Evolutionary conservation across 176 grass and related monocot species (phyloP), one percentile per base, ranked within the genome.

Genomic region (Musa schizocarpa): DNA sequence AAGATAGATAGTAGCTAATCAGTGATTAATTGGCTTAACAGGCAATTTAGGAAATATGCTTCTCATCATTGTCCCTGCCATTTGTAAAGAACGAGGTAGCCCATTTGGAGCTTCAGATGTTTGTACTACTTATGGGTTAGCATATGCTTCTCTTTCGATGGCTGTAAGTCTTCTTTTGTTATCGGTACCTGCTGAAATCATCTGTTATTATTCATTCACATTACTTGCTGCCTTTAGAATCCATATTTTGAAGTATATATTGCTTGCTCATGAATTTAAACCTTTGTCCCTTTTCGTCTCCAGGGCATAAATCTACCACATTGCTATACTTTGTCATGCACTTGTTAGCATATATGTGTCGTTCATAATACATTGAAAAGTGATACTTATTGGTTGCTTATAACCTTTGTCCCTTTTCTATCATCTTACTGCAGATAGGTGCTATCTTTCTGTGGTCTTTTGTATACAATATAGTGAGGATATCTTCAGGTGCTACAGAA

Each of bases 71-170:
- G 80, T 98, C 69, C 95, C 90, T 80, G 71, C 88, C 76, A 86
- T 98, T 63, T 98, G 90, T 77, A 91, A 98, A 73, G 95, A 98
- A 86, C 89, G 88, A 68, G 88, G 90, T 52, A 98, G 88, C 50
- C 95, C 95, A 0, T 98, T 91, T 63, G 90, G 95, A 73, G 81
- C 63, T 49, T 78, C 88, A 58, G 84, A 84, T 66, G 78, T 74
- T 68, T 98, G 95, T 51, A 75, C 75, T 54, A 84, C 80, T 10
- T 84, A 89, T 65, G 88, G 90, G 63, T 65, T 98, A 23, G 86
- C 82, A 11, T 93, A 98, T 77, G 85, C 82, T 14, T 98, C 95
- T 8, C 88, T 98, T 50, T 98, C 95, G 9, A 65, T 89, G 84
- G 86, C 95, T 63, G 90, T 98, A 82, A 84, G 90, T 72, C 12